Base-by-base conservation (phyloP, 208 protist genomes). In the Acanthamoeba polyphaga region DNA sequence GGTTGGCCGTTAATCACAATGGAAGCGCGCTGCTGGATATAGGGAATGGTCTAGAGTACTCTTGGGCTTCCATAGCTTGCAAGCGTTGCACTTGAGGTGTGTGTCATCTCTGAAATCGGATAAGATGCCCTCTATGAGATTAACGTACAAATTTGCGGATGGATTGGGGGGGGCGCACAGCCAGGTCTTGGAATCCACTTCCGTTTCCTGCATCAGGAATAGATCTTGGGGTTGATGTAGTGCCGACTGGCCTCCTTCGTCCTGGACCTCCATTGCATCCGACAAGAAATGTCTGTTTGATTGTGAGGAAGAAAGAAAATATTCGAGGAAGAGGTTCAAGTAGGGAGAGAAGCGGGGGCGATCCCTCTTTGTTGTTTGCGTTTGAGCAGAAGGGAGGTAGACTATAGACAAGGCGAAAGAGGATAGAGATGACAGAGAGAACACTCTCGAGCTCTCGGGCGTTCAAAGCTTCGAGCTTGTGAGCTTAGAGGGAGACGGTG, bases 401-500 rank as follows among this genome's bases (percentile, higher is more conserved):
- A 68, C 62, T 68, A 68, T 68, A 32, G 32, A 68, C 62, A 68
- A 29, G 27, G 27, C 15, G 62, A 29, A 27, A 27, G 27, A 9
- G 27, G 24, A 68, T 29, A 15, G 62, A 68, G 62, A 32, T 3
- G 62, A 29, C 22, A 24, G 3, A 60, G 55, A 60, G 55, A 15
- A 15, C 55, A 24, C 55, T 66, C 60, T 64, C 19, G 58, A 19
- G 58, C 58, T 27, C 60, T 64, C 24, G 15, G 32, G 43, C 29
- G 72, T n/a, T 22, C 6, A 76, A 32, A 29, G 2, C 55, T 22
- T 60, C 22, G 24, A 0, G 62, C 60, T 66, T 38, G 10, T 58
- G 38, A 13, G 27, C 24, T 84, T 55, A 89, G 82, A 89, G 82
- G n/a, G 82, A 89, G 53, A 89, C 82, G n/a, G 82, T 89, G 82